Evolutionary conservation across 371 early-diverging fungal species (phyloP), one percentile per base, ranked within the genome.

Genomic region (Mortierella sp.): DNA sequence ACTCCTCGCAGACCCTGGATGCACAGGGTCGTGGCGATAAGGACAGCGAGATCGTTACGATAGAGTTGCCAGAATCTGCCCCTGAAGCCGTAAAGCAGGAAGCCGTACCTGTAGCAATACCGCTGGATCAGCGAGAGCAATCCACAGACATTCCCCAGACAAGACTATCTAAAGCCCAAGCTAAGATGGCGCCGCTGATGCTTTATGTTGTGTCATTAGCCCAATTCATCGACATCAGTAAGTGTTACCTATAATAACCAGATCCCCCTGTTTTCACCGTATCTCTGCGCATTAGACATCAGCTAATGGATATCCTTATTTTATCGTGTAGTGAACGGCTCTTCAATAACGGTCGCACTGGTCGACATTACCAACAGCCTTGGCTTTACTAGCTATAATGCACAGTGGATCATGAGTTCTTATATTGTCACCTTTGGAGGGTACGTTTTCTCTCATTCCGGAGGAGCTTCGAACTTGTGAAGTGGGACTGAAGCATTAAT

Each of bases 371-470:
- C 65, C 34, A 48, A 61, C 17, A 50, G 30, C 15, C 66, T 72
- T 30, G 37, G 46, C 15, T 72, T 72, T 51, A 52, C 55, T 21
- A 64, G 30, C 23, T 64, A 34, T 31, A 49, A 55, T 6, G 60
- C 57, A 1, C 72, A 72, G 47, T 72, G 72, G 72, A 72, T 72
- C 42, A 56, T 72, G 30, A 60, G 61, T 32, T 55, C 72, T 12
- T 72, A 72, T 41, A 50, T 60, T 37, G 65, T 72, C 37, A 60
- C 72, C 52, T 72, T 72, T 60, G 72, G 72, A 56, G 72, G 72
- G 65, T 64, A 60, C n/a, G n/a, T n/a, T n/a, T n/a, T n/a, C n/a
- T n/a, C n/a, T n/a, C n/a, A n/a, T n/a, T n/a, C n/a, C n/a, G n/a
- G n/a, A n/a, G n/a, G n/a, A n/a, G n/a, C n/a, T n/a, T n/a, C n/a